Evolutionary conservation across 768 basidiomycete genomes (phyloP).

Genomic region (Pisolithus microcarpus): DNA sequence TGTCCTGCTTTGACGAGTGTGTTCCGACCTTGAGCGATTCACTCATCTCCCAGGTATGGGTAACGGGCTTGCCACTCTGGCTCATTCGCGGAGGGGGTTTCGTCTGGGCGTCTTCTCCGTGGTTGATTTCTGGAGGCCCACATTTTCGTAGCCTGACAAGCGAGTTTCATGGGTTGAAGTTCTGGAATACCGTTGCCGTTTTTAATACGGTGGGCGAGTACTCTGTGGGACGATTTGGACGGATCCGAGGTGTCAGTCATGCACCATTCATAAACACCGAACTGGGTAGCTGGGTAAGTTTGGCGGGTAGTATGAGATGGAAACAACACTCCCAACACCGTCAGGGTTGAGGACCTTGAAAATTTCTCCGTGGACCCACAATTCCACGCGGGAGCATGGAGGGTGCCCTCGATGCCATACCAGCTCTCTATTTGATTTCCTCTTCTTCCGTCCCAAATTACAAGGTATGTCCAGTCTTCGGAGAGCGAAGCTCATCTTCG

Average conservation of each 20-base stretch:
- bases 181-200: slow-evolving; percentile 96
- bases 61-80: slow-evolving; percentile 76
- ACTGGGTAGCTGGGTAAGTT: slow-evolving; percentile 38
- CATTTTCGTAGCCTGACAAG: slow-evolving; percentile 71
- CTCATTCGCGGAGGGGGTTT: slow-evolving; percentile 84
- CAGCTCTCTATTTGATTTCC: too few species aligned
- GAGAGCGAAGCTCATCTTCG: too few species aligned
- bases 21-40: slow-evolving; percentile 72
- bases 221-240: slow-evolving; percentile 78
- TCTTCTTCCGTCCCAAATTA: too few species aligned
- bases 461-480: too few species aligned
- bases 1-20: slow-evolving; percentile 80
- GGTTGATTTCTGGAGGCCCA: slow-evolving; percentile 77
- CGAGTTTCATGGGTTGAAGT: slow-evolving; percentile 72
- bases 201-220: slow-evolving; percentile 85
- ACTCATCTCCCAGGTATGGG: slow-evolving; percentile 81
- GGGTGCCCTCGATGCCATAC: slow-evolving; percentile 88
- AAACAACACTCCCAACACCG: slow-evolving; percentile 54
- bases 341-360: slow-evolving; percentile 92
- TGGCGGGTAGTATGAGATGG: background rate
- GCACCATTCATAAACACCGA: slow-evolving; percentile 98
- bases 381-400: slow-evolving; percentile 92
- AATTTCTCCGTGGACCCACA: slow-evolving; percentile 88
- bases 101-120: slow-evolving; percentile 84
- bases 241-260: slow-evolving; percentile 98